Evolutionary conservation across 176 grass and related monocot species (phyloP).

Genomic region (Pontederia crassipes): DNA sequence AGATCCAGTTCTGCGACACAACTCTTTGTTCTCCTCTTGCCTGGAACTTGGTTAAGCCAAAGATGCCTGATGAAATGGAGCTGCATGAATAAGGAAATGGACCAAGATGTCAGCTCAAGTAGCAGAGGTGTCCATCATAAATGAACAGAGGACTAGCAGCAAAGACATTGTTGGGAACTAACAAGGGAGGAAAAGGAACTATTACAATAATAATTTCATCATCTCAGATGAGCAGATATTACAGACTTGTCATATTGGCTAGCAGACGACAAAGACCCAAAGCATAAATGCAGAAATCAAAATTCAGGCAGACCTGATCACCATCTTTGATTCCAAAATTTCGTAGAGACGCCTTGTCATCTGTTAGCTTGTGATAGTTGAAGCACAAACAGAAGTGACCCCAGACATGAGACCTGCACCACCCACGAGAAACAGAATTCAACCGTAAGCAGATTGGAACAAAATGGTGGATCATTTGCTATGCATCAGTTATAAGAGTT

Average conservation of each 20-base stretch:
- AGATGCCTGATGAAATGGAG: conserved; percentile 5
- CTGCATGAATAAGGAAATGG: not conserved
- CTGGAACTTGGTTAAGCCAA: not conserved
- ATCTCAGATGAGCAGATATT: no score
- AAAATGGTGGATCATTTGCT: not conserved
- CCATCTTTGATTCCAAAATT: conserved; percentile 75
- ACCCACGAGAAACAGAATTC: not conserved
- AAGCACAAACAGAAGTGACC: conserved; percentile 85
- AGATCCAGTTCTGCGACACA: not conserved
- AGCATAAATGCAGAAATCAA: conserved; percentile 11
- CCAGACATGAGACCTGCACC: conserved; percentile 77
- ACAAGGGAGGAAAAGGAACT: no score
- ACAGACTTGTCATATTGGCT: no score
- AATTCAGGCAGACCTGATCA: conserved; percentile 40
- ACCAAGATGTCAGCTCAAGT: no score
- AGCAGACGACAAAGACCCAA: not conserved
- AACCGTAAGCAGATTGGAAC: not conserved
- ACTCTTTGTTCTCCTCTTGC: not conserved
- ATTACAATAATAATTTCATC: no score
- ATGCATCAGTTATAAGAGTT: no score
- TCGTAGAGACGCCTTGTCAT: conserved; percentile 57
- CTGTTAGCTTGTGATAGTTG: conserved; percentile 52
- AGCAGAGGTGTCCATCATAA: no score
- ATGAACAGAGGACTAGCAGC: no score
- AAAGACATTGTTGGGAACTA: no score